These are phyloP conservation scores for Scutellaria galericulata DNA, from an alignment of 257 asterid species.

Conservation along the genomic window DNA sequence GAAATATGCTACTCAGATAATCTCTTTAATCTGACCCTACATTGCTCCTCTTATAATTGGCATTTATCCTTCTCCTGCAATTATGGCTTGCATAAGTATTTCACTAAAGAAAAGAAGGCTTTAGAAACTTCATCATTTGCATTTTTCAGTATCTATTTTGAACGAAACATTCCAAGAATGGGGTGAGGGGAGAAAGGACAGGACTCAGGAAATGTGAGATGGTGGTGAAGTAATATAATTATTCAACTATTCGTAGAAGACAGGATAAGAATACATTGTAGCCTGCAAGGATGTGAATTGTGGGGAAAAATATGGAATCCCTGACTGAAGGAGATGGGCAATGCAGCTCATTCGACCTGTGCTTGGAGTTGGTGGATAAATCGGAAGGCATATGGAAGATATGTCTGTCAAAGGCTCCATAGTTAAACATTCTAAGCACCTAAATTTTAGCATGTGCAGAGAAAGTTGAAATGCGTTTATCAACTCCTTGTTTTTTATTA, in stretches of 20 bases:
- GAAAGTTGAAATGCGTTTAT: neutral
- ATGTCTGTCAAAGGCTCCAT: neutral
- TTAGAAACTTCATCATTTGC: neutral
- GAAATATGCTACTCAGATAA: neutral
- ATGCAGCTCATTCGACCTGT: neutral
- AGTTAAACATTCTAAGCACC: neutral
- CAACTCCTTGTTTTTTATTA: neutral
- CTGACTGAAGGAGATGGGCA: neutral
- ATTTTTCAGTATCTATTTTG: neutral
- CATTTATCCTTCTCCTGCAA: neutral
- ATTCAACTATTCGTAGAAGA: neutral
- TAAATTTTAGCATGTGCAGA: neutral
- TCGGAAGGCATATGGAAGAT: neutral
- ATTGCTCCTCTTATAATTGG: neutral
- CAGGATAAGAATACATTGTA: neutral
- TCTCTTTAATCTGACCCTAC: neutral
- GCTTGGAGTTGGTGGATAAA: neutral
- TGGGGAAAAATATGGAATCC: neutral
- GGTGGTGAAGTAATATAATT: neutral
- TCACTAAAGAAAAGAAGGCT: neutral
- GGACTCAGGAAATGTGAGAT: constrained; percentile 1
- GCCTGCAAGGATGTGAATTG: neutral
- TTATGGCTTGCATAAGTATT: neutral
- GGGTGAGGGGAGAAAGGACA: neutral
- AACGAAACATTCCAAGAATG: neutral